A percentile compares a stretch with the other conserved stretches of the same genome.
Evolutionary conservation across 192 early-diverging fungal species (phyloP).

Genomic region (Oehlia diaphana): DNA sequence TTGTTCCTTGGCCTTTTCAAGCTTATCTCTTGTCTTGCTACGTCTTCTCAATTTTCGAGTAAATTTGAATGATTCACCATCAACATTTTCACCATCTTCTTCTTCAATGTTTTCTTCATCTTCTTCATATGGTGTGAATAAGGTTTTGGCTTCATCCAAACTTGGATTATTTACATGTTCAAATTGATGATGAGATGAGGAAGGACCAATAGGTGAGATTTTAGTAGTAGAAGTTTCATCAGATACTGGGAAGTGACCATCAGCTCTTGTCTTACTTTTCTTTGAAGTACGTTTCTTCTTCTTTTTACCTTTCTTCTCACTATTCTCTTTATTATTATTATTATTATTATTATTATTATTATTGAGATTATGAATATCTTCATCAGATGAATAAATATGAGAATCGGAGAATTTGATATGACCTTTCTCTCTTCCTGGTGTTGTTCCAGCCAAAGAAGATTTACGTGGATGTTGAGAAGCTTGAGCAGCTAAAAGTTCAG

Average conservation of each 20-base stretch:
- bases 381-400: too few relatives aligned
- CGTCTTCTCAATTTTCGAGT: constrained; percentile 39
- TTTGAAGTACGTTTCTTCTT: background rate
- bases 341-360: too few relatives aligned
- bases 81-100: too few relatives aligned
- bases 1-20: constrained; percentile 47
- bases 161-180: too few relatives aligned
- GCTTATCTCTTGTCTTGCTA: constrained; percentile 32
- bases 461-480: background rate
- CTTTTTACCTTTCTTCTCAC: background rate
- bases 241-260: constrained; percentile 14
- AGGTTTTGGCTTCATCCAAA: too few relatives aligned
- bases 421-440: too few relatives aligned
- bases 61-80: background rate
- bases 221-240: background rate
- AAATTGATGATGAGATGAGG: background rate
- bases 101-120: too few relatives aligned
- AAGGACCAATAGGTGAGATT: background rate
- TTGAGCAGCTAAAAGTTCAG: too few relatives aligned
- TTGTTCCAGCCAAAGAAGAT: constrained; percentile 6
- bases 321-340: too few relatives aligned
- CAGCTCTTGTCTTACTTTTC: background rate
- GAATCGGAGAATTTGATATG: too few relatives aligned
- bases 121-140: too few relatives aligned
- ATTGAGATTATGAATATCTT: too few relatives aligned